Evolutionary conservation across 2,329 filamentous ascomycete genomes (phyloP), one percentile per base, ranked within the genome.

Genomic region (Thelonectria blattea): DNA sequence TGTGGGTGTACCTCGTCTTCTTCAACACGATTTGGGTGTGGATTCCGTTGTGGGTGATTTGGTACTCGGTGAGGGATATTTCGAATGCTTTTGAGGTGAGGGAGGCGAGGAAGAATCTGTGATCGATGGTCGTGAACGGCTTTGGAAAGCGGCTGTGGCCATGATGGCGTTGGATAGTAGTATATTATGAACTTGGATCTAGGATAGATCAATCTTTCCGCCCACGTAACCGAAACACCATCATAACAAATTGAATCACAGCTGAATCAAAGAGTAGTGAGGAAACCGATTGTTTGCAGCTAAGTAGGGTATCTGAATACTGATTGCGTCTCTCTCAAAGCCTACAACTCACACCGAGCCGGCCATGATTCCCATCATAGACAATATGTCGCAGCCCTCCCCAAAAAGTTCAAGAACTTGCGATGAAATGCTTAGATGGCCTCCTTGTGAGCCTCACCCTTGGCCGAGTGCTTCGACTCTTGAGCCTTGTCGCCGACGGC

Each of bases 11-110:
- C 66, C 76, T 90, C 15, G 79, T 88, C 65, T 89, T 90, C 74
- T 90, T 90, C 79, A 90, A 90, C 74, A 83, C 81, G 67, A 76
- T 89, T 4, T 90, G 88, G 88, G 87, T 90, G 4, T 83, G 84
- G 62, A 81, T 89, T 62, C 88, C 88, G 0, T 57, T 84, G 2
- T 90, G 86, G 72, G 79, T 83, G 18, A 78, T 88, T 56, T 87
- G 80, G 66, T 80, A 86, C 57, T 80, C 83, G 2, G 80, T 81
- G 42, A 65, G 70, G 18, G 85, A 89, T 63, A 87, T 89, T 53
- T 78, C 79, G 9, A 75, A 81, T 55, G 85, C 86, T 0, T 83
- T 87, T 65, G 74, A 56, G 2, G 65, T 67, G 41, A 71, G 73
- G 3, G 52, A 70, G 18, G 55, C 59, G 1, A 77, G 71, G 56